Evolutionary conservation across 1,284 basidiomycete species (phyloP).

Genomic region (Peniophora sp.): DNA sequence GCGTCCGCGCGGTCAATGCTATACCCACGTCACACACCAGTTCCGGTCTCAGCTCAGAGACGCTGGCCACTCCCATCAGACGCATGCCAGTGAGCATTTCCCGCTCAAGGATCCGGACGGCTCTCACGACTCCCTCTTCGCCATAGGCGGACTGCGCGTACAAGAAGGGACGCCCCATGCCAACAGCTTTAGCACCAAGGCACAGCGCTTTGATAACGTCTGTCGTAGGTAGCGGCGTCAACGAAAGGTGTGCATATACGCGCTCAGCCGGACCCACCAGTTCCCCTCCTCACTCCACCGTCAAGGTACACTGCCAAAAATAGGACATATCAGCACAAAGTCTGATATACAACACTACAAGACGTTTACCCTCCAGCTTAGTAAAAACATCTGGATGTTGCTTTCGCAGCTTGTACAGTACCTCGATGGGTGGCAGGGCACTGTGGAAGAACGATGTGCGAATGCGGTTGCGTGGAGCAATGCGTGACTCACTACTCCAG

Average conservation of each 20-base stretch:
- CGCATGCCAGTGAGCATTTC: conserved; percentile 81
- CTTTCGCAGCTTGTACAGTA: conserved; percentile 66
- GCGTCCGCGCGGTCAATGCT: background rate
- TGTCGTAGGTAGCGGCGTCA: conserved; percentile 10
- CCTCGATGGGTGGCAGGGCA: conserved; percentile 66
- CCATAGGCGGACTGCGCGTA: conserved; percentile 89
- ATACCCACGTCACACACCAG: conserved; percentile 43
- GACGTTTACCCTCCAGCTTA: conserved; percentile 51
- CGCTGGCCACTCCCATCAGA: conserved; percentile 65
- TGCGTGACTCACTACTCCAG: conserved; percentile 56
- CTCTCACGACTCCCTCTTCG: conserved; percentile 71
- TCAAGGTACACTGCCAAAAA: conserved; percentile 83
- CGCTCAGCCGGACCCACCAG: conserved; percentile 34
- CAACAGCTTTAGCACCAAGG: conserved; percentile 85
- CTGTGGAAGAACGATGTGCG: conserved; percentile 23
- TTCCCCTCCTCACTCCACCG: conserved; percentile 81
- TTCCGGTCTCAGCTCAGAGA: conserved; percentile 70
- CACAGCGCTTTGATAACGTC: conserved; percentile 90
- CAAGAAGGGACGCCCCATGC: conserved; percentile 85
- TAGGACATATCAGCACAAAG: conserved; percentile 1
- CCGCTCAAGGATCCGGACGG: conserved; percentile 65
- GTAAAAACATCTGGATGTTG: conserved; percentile 72
- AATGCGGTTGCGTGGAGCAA: background rate
- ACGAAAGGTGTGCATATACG: background rate
- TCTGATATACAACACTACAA: conserved; percentile 1